Percentiles rank a stretch among this genome's conserved stretches.
Evolutionary conservation across 1,139 yeast species (phyloP).

Genomic region (Blastobotrys serpentis): DNA sequence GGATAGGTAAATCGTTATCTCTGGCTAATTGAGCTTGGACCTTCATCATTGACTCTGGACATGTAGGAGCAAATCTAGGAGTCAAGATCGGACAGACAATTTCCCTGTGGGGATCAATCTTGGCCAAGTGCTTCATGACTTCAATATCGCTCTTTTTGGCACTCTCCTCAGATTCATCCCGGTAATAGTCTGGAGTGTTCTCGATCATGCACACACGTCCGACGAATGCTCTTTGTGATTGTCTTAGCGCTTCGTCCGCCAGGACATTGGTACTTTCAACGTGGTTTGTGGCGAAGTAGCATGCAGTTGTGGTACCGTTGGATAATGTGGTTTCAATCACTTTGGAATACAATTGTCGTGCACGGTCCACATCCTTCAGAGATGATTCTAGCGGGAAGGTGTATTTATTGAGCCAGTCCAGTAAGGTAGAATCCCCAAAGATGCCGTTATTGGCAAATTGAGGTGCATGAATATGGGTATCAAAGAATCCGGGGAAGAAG

Average conservation of each 20-base stretch:
- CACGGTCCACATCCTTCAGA: conserved; percentile 51
- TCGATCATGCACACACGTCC: conserved; percentile 94
- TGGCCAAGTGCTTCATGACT: conserved; percentile 56
- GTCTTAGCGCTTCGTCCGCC: conserved; percentile 63
- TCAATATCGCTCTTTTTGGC: conserved; percentile 57
- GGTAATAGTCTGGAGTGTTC: conserved; percentile 65
- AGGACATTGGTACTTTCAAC: conserved; percentile 68
- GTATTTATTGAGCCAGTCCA: conserved; percentile 84
- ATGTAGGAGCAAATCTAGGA: conserved; percentile 93
- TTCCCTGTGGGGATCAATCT: conserved; percentile 51
- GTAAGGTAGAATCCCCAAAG: conserved; percentile 77
- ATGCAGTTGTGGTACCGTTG: conserved; percentile 88
- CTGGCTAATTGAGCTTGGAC: conserved; percentile 63
- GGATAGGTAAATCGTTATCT: conserved; percentile 60
- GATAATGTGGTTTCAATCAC: conserved; percentile 65
- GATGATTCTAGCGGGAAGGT: conserved; percentile 86
- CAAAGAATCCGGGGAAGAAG: conserved; percentile 88
- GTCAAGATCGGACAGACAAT: conserved; percentile 72
- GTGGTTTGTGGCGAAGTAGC: conserved; percentile 89
- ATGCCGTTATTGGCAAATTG: conserved; percentile 95
- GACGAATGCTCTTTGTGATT: conserved; percentile 84
- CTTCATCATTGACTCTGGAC: conserved; percentile 60
- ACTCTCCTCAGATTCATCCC: conserved; percentile 56
- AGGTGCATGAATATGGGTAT: conserved; percentile 95
- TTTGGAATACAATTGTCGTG: conserved; percentile 58